Conservation (phyloP, 306 rosid species). For the Clitoria ternatea region DNA sequence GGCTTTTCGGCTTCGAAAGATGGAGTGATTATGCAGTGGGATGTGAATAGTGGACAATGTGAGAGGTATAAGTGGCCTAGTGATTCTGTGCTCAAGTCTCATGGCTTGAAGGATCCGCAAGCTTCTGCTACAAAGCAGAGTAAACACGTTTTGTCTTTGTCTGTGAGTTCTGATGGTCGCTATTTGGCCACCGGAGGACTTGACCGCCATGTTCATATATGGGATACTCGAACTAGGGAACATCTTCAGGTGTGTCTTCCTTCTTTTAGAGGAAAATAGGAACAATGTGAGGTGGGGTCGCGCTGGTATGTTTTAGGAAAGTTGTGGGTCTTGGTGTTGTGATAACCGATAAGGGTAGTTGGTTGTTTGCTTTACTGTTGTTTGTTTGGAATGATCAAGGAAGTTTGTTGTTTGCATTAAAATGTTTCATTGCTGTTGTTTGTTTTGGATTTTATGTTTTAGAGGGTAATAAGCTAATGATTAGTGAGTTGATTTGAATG, state of each 20-base stretch:
- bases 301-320: neutral
- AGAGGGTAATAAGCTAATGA: no score
- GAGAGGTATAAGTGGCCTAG: conserved; percentile 86
- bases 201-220: conserved; percentile 93
- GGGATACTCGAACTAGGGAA: conserved; percentile 89
- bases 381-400: neutral
- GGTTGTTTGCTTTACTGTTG: neutral
- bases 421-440: neutral
- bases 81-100: conserved; percentile 56
- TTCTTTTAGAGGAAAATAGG: neutral
- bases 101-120: conserved; percentile 79
- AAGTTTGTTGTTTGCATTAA: neutral
- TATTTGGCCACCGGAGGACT: conserved; percentile 89
- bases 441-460: neutral
- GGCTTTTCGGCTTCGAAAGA: conserved; percentile 97
- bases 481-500: neutral
- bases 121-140: conserved; percentile 74
- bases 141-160: conserved; percentile 61
- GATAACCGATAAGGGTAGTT: neutral
- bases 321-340: neutral
- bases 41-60: conserved; percentile 70
- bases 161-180: conserved; percentile 84
- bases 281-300: neutral
- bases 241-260: conserved; percentile 67
- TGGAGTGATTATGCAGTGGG: conserved; percentile 83